phyloP scores from a whole-genome alignment of 768 basidiomycete genomes.

The Punctularia strigosozonata region DNA sequence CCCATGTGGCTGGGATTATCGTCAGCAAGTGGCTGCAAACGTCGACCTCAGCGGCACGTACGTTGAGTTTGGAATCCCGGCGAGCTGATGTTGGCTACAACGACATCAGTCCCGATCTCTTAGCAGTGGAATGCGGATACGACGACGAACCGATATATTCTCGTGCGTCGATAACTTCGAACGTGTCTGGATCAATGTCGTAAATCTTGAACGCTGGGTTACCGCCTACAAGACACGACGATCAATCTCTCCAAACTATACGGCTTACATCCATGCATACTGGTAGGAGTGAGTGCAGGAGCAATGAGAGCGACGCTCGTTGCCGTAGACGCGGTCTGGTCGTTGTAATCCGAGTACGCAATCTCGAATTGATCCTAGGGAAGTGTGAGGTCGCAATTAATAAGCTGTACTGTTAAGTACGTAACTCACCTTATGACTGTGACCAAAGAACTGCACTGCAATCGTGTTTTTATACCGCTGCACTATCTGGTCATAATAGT shows the following conservation, averaged over 20 bases:
- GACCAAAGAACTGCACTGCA: conserved; percentile 51
- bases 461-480: conserved; percentile 49
- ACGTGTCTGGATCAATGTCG: conserved; percentile 56
- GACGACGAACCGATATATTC: conserved; percentile 33
- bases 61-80: not conserved
- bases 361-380: conserved; percentile 46
- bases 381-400: not conserved
- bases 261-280: conserved; percentile 19
- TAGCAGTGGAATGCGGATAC: not conserved
- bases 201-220: conserved; percentile 50
- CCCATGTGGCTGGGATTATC: conserved; percentile 33
- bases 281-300: conserved; percentile 46
- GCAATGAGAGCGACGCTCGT: conserved; percentile 36
- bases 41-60: conserved; percentile 24
- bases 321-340: conserved; percentile 32
- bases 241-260: not conserved
- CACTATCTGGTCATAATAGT: conserved; percentile 52
- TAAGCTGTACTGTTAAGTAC: not conserved
- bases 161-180: conserved; percentile 48
- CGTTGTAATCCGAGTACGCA: conserved; percentile 40
- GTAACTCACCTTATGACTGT: conserved; percentile 32
- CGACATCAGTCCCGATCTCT: not conserved
- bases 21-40: conserved; percentile 35
- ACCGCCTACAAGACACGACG: conserved; percentile 22
- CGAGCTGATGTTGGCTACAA: not conserved